Conservation (phyloP, 495 filamentous ascomycete genomes). For the Aspergillus carlsbadensis region DNA sequence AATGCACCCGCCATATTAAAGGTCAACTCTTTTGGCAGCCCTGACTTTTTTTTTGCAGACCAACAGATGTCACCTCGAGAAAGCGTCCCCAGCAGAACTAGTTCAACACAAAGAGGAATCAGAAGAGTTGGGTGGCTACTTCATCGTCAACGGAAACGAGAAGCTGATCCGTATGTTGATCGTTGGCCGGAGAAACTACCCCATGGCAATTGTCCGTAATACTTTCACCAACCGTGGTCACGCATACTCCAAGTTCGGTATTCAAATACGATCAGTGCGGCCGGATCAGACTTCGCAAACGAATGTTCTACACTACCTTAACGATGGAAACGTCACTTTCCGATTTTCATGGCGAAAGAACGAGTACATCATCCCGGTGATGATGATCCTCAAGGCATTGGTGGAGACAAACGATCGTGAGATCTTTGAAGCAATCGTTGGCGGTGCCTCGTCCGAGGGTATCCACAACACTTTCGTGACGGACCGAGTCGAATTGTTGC, state of each 20-base stretch:
- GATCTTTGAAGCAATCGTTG: constrained; percentile 88
- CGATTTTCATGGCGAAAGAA: constrained; percentile 98
- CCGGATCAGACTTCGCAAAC: constrained; percentile 97
- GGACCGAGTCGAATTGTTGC: constrained; percentile 85
- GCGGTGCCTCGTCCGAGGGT: constrained; percentile 67
- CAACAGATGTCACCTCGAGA: constrained; percentile 86
- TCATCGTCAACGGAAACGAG: constrained; percentile 68
- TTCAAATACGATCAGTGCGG: constrained; percentile 86
- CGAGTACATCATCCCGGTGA: constrained; percentile 87
- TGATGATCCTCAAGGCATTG: constrained; percentile 96
- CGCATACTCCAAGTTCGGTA: constrained; percentile 82
- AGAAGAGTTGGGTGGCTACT: constrained; percentile 91
- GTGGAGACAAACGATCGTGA: constrained; percentile 95
- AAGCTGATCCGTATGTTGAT: constrained; percentile 93
- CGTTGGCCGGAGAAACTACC: constrained; percentile 84
- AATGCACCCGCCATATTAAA: not conserved
- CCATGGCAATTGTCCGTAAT: constrained; percentile 86
- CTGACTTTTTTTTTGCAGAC: constrained; percentile 47
- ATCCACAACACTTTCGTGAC: constrained; percentile 88
- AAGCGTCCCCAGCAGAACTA: constrained; percentile 74
- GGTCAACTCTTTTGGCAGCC: not conserved
- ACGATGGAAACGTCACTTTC: constrained; percentile 93
- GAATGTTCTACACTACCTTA: constrained; percentile 93
- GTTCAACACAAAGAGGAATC: constrained; percentile 87
- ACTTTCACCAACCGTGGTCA: constrained; percentile 84